Evolutionary conservation across 1,284 basidiomycete species (phyloP), one percentile per base, ranked within the genome.

Genomic region (Rhodotorula sp.): DNA sequence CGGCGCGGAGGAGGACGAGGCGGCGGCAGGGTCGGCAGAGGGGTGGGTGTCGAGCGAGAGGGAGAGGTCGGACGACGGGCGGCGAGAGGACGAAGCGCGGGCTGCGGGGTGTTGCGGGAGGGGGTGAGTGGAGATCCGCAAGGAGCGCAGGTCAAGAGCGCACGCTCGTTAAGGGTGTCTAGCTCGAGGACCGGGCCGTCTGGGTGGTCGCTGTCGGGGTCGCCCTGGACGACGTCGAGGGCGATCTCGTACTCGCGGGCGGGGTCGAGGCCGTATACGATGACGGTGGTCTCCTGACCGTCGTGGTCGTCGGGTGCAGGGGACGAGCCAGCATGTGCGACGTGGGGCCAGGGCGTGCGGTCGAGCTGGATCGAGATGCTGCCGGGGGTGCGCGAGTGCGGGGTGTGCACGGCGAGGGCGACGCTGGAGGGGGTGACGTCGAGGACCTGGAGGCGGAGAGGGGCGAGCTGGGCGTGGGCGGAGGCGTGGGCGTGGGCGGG

Each of bases 341-440:
- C 75, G 51, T 74, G 69, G 15, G 75, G 73, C 75, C 75, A 76
- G 15, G 73, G 73, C 27, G 59, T 56, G 21, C 73, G 29, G 57
- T 76, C 69, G 60, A 76, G 70, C 34, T 72, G 70, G 57, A 76
- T 72, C 48, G 73, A 75, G 63, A 76, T 76, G 9, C 60, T 56
- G 1, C 70, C 70, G 6, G 68, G 69, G 56, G 69, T 69, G 53
- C 41, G 22, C 17, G 65, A 5, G 58, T 7, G 34, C 41, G 62
- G 66, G n/a, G 71, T 72, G 57, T 67, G 62, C 36, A 76, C 75
- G 27, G 70, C 69, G 19, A 76, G 62, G 21, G 73, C 73, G 37
- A 76, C 73, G 34, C 73, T 73, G 1, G 75, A 75, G 25, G 66
- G 62, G 10, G 75, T 73, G 12, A 76, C 71, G 67, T 76, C 75